Conservation (phyloP, 2,329 filamentous ascomycete species). For the Ilyonectria robusta region DNA sequence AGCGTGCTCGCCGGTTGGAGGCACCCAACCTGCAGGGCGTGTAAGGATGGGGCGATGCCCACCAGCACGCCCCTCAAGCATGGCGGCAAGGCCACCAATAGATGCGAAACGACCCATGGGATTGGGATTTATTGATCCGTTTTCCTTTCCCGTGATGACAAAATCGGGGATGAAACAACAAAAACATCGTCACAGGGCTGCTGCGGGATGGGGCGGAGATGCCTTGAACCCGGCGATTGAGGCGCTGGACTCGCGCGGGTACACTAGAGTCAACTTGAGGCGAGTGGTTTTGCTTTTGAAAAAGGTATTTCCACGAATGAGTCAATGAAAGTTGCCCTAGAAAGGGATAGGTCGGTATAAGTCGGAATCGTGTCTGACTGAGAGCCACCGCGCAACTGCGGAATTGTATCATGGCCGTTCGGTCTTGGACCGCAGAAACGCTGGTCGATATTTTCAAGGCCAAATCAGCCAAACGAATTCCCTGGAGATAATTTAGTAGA, state of each 20-base stretch:
- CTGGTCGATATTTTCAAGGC: too few relatives aligned
- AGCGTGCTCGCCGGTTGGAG: neutral
- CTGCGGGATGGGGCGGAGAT: neutral
- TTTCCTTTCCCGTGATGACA: conserved; percentile 7
- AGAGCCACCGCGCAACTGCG: too few relatives aligned
- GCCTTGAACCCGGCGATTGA: too few relatives aligned
- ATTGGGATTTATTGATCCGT: neutral
- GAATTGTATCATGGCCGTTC: too few relatives aligned
- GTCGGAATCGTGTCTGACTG: neutral
- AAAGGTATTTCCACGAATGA: neutral
- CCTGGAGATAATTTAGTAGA: too few relatives aligned
- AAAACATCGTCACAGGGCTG: neutral
- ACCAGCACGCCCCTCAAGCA: neutral
- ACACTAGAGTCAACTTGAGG: neutral
- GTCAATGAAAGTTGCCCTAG: neutral
- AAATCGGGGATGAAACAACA: neutral
- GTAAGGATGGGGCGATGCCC: conserved; percentile 12
- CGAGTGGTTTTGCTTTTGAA: neutral
- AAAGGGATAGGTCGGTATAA: neutral
- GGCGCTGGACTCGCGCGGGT: neutral
- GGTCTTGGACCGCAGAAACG: too few relatives aligned
- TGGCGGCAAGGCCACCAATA: conserved; percentile 15
- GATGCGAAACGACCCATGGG: neutral
- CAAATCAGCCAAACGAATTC: too few relatives aligned
- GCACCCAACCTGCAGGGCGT: conserved; percentile 31